phyloP scores from a whole-genome alignment of 306 rosid genomes.

The Arachis hypogaea region DNA sequence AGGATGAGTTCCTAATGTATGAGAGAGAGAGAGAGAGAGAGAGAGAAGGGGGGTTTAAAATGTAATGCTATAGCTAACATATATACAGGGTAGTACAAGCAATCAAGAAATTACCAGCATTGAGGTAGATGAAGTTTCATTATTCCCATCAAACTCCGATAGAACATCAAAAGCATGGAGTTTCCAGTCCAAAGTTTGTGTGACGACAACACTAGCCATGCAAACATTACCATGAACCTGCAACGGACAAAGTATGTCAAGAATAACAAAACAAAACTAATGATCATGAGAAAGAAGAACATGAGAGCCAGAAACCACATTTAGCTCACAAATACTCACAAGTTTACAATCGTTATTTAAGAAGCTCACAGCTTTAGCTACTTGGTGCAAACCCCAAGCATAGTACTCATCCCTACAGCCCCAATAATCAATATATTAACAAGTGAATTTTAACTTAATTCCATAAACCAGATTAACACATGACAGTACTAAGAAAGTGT shows the following conservation, averaged over 20 bases:
- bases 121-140: constrained; percentile 69
- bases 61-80: too few species aligned
- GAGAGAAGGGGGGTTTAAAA: too few species aligned
- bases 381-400: constrained; percentile 95
- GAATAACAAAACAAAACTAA: constrained; percentile 17
- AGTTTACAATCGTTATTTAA: constrained; percentile 96
- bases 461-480: constrained; percentile 18
- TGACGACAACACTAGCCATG: constrained; percentile 93
- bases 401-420: constrained; percentile 88
- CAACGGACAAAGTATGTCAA: constrained; percentile 40
- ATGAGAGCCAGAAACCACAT: background rate
- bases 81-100: constrained; percentile 14
- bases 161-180: constrained; percentile 97
- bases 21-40: too few species aligned
- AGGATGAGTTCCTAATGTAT: too few species aligned
- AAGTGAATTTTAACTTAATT: constrained; percentile 10
- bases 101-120: constrained; percentile 76
- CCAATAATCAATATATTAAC: constrained; percentile 20
- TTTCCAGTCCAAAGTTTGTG: constrained; percentile 98
- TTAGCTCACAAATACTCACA: constrained; percentile 54
- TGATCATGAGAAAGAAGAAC: background rate
- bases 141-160: constrained; percentile 81
- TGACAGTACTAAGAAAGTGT: constrained; percentile 12
- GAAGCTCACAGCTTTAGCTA: constrained; percentile 98
- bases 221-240: constrained; percentile 97